Conservation (phyloP, 2,329 filamentous ascomycete genomes). For the Aaosphaeria arxii region DNA sequence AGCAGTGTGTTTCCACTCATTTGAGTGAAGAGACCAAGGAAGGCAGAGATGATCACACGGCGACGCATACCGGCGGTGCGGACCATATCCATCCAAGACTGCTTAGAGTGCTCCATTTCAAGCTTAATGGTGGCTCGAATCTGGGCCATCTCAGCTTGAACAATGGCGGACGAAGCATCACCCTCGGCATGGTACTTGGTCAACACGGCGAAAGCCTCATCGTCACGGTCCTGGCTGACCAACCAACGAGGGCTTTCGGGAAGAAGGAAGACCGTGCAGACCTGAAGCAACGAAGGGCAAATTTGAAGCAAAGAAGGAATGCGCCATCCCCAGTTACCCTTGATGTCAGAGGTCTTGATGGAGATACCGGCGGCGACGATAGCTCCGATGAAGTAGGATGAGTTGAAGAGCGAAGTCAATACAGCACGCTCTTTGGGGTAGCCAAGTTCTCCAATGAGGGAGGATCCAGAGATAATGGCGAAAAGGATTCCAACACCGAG, state of each 20-base stretch:
- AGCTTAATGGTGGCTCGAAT: constrained; percentile 62
- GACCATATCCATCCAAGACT: constrained; percentile 60
- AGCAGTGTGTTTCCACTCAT: constrained; percentile 59
- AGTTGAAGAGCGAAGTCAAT: constrained; percentile 67
- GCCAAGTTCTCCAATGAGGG: constrained; percentile 62
- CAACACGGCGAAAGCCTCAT: constrained; percentile 51
- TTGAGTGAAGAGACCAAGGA: constrained; percentile 64
- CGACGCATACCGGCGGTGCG: constrained; percentile 63
- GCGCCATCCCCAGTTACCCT: constrained; percentile 64
- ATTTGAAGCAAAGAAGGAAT: constrained; percentile 64
- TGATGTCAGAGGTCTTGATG: constrained; percentile 59
- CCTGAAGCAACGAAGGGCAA: constrained; percentile 53
- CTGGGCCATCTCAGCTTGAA: constrained; percentile 65
- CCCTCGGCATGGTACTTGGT: constrained; percentile 64
- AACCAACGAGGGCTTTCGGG: constrained; percentile 44
- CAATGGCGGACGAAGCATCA: constrained; percentile 51
- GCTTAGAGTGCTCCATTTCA: constrained; percentile 51
- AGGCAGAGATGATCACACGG: constrained; percentile 60
- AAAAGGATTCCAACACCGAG: constrained; percentile 69
- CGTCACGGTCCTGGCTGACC: constrained; percentile 38
- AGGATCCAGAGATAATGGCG: constrained; percentile 61
- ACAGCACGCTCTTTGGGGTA: constrained; percentile 67
- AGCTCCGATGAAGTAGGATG: constrained; percentile 61
- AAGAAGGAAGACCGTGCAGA: constrained; percentile 46
- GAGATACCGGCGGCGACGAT: constrained; percentile 59